A percentile compares a stretch with the other conserved stretches of the same genome.
These are phyloP conservation scores for Pythium graminicola DNA, from an alignment of 352 stramenopile species.

Conservation along the genomic window DNA sequence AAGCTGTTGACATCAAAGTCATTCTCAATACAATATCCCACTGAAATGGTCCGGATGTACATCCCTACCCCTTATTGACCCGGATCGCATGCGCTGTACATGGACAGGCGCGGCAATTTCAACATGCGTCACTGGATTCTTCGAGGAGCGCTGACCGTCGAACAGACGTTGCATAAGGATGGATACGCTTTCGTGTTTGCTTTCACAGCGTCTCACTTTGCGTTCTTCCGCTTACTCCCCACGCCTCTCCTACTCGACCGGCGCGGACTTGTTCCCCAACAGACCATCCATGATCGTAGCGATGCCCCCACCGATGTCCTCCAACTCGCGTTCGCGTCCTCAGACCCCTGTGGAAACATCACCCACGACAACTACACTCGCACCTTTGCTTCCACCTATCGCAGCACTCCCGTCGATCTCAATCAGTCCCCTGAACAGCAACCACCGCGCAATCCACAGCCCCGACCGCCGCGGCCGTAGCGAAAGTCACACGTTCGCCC, in stretches of 20 bases:
- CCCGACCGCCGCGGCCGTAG: constrained; percentile 1
- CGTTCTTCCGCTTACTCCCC: neutral
- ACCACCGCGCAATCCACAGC: constrained; percentile 21
- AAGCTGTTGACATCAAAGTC: too few relatives aligned
- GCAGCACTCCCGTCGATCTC: constrained; percentile 18
- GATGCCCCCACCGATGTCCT: constrained; percentile 8
- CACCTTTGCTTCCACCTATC: constrained; percentile 19
- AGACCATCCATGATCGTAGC: constrained; percentile 12
- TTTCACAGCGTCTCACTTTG: constrained; percentile 10
- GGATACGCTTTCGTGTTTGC: constrained; percentile 12
- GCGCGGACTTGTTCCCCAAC: constrained; percentile 2
- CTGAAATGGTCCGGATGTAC: constrained; percentile 11
- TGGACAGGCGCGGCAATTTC: constrained; percentile 6
- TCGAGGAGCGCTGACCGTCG: neutral
- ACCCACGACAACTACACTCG: neutral
- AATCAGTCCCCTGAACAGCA: constrained; percentile 35
- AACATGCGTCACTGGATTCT: constrained; percentile 20
- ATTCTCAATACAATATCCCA: constrained; percentile 1
- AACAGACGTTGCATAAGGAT: constrained; percentile 14
- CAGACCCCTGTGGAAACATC: neutral
- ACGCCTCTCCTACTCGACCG: neutral
- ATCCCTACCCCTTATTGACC: constrained; percentile 5
- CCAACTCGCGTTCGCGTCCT: constrained; percentile 1
- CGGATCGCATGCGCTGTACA: constrained; percentile 1
- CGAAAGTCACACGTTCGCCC: constrained; percentile 11